phyloP scores from a whole-genome alignment of 208 protist genomes.

The Zelonia costaricensis region DNA sequence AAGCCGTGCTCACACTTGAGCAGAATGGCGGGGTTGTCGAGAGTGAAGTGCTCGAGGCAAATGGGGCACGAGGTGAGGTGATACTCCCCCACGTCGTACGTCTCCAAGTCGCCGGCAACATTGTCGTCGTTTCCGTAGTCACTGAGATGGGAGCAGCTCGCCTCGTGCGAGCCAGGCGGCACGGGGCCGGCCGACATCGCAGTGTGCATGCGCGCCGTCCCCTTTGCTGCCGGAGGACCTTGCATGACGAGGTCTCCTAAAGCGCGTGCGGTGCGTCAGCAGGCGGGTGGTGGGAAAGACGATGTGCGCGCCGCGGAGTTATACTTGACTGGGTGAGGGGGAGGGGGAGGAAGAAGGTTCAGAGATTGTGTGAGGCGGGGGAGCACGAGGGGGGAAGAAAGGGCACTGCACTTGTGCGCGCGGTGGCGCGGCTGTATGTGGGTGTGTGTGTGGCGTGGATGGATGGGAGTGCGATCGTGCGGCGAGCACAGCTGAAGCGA shows the following conservation, averaged over 20 bases:
- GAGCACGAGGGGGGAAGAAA: too few relatives aligned
- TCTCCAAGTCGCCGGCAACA: slow-evolving; percentile 24
- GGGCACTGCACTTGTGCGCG: too few relatives aligned
- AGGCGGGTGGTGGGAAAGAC: too few relatives aligned
- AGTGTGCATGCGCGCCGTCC: neutral
- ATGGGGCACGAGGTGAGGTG: slow-evolving; percentile 74
- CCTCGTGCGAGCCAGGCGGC: neutral
- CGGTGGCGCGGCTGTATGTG: too few relatives aligned
- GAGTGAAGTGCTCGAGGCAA: slow-evolving; percentile 77
- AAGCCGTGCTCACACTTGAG: slow-evolving; percentile 78
- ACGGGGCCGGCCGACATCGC: neutral
- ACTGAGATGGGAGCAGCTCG: slow-evolving; percentile 27
- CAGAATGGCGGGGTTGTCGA: slow-evolving; percentile 80
- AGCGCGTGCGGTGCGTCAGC: too few relatives aligned
- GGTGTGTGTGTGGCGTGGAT: too few relatives aligned
- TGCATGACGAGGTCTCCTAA: too few relatives aligned
- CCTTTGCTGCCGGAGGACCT: neutral
- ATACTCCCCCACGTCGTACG: slow-evolving; percentile 74
- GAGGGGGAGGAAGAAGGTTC: too few relatives aligned
- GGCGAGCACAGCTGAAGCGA: neutral
- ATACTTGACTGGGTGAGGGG: neutral
- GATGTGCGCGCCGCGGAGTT: too few relatives aligned
- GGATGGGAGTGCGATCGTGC: neutral
- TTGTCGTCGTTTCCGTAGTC: slow-evolving; percentile 22
- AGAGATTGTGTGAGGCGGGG: too few relatives aligned